Base-by-base conservation (phyloP, 495 filamentous ascomycete genomes). In the Neurospora sp. region DNA sequence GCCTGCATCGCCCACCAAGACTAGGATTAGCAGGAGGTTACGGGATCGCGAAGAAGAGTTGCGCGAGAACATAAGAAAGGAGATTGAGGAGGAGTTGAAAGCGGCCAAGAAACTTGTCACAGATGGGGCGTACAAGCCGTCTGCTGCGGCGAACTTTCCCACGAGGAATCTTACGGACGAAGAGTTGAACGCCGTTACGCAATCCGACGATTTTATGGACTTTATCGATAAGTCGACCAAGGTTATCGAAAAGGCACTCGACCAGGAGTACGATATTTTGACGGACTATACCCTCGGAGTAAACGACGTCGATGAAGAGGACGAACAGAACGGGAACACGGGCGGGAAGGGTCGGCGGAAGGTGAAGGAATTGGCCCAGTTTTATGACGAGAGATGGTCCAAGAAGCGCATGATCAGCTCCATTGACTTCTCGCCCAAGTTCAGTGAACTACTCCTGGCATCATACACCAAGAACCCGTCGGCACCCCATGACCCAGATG, bases 381-480 rank as follows among this genome's bases (percentile, higher is more conserved):
- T 98, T 81, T 97, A 91, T 81, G 93, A 98, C 76, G 94, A 97
- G 73, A 85, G 93, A 78, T 97, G 94, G 94, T 97, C 94, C 79
- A 96, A 94, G 83, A 97, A 97, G 82, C 89, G 96, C 73, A 97
- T 97, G 93, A 90, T 98, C 78, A 97, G 90, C 78, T 92, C 93
- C 76, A 86, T 98, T 68, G 90, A 92, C 82, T 98, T 97, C 79
- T 98, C 94, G 37, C 92, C 93, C 20, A 97, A 96, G 87, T 98
- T 96, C 75, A 91, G 92, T 40, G 96, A 99, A 82, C 89, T 99
- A 27, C 86, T 98, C 38, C 87, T 98, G 20, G 94, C 96, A 37
- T 90, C 95, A 16, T 98, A 99, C 80, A 98, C 96, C 71, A 98
- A 98, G 81, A 97, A 97, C 78, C 92, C 94, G 7, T 91, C 94